These are phyloP conservation scores for Fusarium avenaceum DNA, from an alignment of 2,329 filamentous ascomycete genomes.

Conservation along the genomic window DNA sequence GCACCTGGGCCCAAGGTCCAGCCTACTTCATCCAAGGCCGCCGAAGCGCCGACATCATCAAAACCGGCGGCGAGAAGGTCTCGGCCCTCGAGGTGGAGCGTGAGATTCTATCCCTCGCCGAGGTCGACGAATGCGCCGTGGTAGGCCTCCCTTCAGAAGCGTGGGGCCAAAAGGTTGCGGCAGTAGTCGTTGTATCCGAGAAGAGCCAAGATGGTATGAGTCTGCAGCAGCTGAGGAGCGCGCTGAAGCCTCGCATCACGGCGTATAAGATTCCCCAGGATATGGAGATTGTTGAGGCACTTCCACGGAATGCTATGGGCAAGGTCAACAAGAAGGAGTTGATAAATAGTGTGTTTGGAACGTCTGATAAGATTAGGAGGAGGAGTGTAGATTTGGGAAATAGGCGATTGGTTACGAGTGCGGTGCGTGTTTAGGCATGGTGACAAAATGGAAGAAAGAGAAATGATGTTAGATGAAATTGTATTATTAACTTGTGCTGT, in stretches of 20 bases:
- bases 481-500: too few relatives aligned
- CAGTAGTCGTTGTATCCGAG: conserved; percentile 79
- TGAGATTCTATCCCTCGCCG: conserved; percentile 84
- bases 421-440: too few relatives aligned
- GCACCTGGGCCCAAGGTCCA: conserved; percentile 71
- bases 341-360: conserved; percentile 68
- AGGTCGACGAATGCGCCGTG: conserved; percentile 87
- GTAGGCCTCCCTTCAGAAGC: conserved; percentile 86
- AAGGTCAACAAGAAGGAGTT: conserved; percentile 84
- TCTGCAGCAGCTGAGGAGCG: conserved; percentile 77
- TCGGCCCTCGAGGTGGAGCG: conserved; percentile 94
- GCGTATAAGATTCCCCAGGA: conserved; percentile 95
- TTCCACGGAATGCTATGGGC: conserved; percentile 96
- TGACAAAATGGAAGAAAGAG: too few relatives aligned
- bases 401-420: neutral
- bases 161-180: conserved; percentile 96
- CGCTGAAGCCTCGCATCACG: conserved; percentile 80
- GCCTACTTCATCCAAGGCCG: conserved; percentile 94
- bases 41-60: conserved; percentile 94
- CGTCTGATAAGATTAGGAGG: conserved; percentile 10
- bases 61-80: conserved; percentile 93
- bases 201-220: conserved; percentile 72
- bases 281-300: conserved; percentile 80
- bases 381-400: conserved; percentile 12
- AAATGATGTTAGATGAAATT: too few relatives aligned